Evolutionary conservation across 352 stramenopile species (phyloP).

Genomic region (Phytophthora tubulina): DNA sequence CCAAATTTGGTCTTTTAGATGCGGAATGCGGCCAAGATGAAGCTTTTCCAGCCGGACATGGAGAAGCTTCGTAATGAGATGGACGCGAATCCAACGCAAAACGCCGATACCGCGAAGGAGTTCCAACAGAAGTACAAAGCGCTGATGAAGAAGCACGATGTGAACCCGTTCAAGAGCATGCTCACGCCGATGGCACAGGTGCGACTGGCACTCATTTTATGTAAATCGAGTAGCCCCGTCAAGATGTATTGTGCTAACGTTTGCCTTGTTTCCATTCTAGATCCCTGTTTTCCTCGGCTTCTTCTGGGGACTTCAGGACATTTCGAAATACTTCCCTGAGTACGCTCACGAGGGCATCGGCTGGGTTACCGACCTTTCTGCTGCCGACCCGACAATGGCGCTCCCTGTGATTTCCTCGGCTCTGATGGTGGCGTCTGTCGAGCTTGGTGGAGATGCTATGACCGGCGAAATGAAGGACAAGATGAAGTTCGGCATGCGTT

Average conservation of each 20-base stretch:
- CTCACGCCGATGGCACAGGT: constrained; percentile 74
- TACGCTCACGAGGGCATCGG: constrained; percentile 79
- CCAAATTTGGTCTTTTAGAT: constrained; percentile 47
- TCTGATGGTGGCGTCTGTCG: constrained; percentile 81
- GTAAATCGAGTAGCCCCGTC: not conserved
- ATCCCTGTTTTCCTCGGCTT: constrained; percentile 89
- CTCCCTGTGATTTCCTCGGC: constrained; percentile 85
- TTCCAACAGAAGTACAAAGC: constrained; percentile 83
- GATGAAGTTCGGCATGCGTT: constrained; percentile 83
- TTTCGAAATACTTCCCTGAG: constrained; percentile 84
- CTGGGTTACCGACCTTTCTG: constrained; percentile 87
- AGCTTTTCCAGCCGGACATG: constrained; percentile 85
- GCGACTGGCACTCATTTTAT: not conserved
- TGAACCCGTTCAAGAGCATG: constrained; percentile 81
- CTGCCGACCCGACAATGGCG: constrained; percentile 72
- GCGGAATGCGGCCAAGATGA: constrained; percentile 89
- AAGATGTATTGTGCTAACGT: not conserved
- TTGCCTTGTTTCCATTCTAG: constrained; percentile 31
- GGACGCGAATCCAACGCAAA: constrained; percentile 53
- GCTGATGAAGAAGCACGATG: constrained; percentile 86
- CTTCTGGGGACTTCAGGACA: constrained; percentile 86
- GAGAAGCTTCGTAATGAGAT: constrained; percentile 83
- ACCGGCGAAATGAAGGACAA: constrained; percentile 70
- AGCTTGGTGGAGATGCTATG: constrained; percentile 78
- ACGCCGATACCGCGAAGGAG: constrained; percentile 60